phyloP scores from a whole-genome alignment of 1,284 basidiomycete genomes.

The Moesziomyces antarcticus region DNA sequence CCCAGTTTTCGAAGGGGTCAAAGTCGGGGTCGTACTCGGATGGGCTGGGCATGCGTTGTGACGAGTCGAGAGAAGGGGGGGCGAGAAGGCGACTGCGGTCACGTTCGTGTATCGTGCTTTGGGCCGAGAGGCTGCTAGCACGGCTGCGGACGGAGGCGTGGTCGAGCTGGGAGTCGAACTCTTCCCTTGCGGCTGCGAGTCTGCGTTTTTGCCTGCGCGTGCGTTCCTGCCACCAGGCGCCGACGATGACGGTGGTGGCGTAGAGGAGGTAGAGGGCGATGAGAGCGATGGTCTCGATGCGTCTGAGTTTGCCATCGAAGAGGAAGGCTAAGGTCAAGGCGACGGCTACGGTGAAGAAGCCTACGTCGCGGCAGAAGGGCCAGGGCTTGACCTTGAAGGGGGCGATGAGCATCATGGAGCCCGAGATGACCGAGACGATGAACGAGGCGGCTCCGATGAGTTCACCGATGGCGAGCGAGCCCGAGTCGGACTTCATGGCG shows the following conservation, averaged over 20 bases:
- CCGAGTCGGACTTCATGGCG: conserved; percentile 85
- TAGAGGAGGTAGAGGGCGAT: conserved; percentile 82
- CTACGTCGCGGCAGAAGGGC: conserved; percentile 90
- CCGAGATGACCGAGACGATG: conserved; percentile 91
- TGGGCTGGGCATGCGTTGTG: conserved; percentile 43
- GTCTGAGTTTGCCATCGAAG: conserved; percentile 79
- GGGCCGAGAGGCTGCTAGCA: conserved; percentile 15
- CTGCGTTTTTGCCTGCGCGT: conserved; percentile 35
- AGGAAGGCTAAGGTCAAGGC: conserved; percentile 79
- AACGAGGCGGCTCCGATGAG: conserved; percentile 94
- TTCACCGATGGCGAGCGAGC: conserved; percentile 91
- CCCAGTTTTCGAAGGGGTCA: conserved; percentile 58
- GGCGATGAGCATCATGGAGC: conserved; percentile 93
- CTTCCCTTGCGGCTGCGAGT: conserved; percentile 47
- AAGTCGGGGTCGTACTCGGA: conserved; percentile 57
- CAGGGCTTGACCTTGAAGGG: conserved; percentile 84
- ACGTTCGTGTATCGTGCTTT: not conserved
- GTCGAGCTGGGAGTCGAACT: conserved; percentile 42
- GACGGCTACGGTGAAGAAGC: conserved; percentile 89
- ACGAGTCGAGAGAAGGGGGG: conserved; percentile 5
- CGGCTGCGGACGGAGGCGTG: conserved; percentile 29
- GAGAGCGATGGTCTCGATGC: conserved; percentile 80
- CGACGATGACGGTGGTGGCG: conserved; percentile 79
- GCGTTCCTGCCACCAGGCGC: conserved; percentile 77
- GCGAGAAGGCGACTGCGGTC: conserved; percentile 16